Percentiles rank a stretch among this genome's conserved stretches.
Conservation (phyloP, 495 filamentous ascomycete genomes). For the Neurospora cerealis region DNA sequence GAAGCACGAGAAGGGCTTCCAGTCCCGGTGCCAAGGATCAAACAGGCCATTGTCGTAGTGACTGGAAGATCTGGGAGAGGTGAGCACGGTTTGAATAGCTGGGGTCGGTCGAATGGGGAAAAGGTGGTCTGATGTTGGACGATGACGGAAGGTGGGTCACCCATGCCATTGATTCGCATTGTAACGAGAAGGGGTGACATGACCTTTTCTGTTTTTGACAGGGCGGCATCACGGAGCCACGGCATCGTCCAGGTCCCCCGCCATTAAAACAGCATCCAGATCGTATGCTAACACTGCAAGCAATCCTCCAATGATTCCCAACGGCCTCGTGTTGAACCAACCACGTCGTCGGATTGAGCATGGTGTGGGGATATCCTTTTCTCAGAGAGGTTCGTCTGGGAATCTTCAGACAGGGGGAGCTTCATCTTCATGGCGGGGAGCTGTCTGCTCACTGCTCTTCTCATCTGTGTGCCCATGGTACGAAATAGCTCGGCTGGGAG, state of each 20-base stretch:
- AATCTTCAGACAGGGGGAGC: background rate
- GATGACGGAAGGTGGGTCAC: conserved; percentile 1
- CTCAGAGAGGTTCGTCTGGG: background rate
- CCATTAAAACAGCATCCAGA: background rate
- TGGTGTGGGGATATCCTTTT: background rate
- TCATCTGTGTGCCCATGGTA: background rate
- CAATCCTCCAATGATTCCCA: background rate
- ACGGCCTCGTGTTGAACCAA: background rate
- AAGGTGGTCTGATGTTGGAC: conserved; percentile 13
- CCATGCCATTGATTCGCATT: background rate
- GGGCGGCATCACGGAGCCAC: background rate
- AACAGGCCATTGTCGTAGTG: background rate
- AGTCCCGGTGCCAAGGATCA: background rate
- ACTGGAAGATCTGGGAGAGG: background rate
- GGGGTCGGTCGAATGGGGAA: background rate
- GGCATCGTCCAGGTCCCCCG: background rate
- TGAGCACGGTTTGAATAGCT: background rate
- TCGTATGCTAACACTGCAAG: background rate
- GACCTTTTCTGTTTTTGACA: background rate
- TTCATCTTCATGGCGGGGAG: background rate
- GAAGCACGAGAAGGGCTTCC: background rate
- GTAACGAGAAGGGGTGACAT: background rate
- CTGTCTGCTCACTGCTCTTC: background rate
- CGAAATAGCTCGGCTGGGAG: background rate
- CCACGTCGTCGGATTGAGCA: background rate